A percentile compares a stretch with the other conserved stretches of the same genome.
Conservation (phyloP, 352 stramenopile genomes). For the Blastocystis sp. region DNA sequence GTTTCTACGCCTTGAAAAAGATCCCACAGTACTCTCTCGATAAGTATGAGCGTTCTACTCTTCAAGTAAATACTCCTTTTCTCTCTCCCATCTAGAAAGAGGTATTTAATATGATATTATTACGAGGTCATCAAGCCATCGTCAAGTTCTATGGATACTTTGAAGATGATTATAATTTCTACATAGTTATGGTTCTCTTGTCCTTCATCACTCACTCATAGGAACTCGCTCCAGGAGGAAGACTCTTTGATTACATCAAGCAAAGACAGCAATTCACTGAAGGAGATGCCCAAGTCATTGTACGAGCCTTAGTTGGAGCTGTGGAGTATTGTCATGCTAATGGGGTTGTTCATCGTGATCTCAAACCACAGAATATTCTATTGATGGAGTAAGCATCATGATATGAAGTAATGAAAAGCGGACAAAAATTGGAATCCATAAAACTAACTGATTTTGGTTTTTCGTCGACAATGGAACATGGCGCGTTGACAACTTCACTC, state of each 20-base stretch:
- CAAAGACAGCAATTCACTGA: conserved; percentile 58
- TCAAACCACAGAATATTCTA: conserved; percentile 95
- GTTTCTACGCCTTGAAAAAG: conserved; percentile 59
- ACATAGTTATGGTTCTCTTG: conserved; percentile 83
- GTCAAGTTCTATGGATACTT: conserved; percentile 88
- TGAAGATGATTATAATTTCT: conserved; percentile 87
- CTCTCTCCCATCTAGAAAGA: conserved; percentile 34
- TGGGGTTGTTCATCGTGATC: conserved; percentile 89
- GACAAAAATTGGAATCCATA: conserved; percentile 78
- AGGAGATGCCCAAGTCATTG: conserved; percentile 13
- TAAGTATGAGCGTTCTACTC: background rate
- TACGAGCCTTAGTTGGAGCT: background rate
- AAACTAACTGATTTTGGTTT: conserved; percentile 87
- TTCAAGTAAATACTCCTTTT: background rate
- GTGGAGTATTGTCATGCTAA: conserved; percentile 91
- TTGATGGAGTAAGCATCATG: conserved; percentile 76
- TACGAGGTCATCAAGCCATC: conserved; percentile 81
- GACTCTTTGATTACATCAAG: conserved; percentile 66
- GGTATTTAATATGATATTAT: conserved; percentile 48
- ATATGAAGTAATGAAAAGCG: conserved; percentile 80
- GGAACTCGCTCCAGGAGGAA: conserved; percentile 73
- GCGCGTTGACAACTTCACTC: conserved; percentile 68
- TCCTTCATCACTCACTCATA: background rate
- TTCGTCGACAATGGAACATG: conserved; percentile 77
- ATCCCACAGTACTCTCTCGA: background rate